Evolutionary conservation across 2,329 filamentous ascomycete genomes (phyloP), one percentile per base, ranked within the genome.

Genomic region (Talaromyces amestolkiae): DNA sequence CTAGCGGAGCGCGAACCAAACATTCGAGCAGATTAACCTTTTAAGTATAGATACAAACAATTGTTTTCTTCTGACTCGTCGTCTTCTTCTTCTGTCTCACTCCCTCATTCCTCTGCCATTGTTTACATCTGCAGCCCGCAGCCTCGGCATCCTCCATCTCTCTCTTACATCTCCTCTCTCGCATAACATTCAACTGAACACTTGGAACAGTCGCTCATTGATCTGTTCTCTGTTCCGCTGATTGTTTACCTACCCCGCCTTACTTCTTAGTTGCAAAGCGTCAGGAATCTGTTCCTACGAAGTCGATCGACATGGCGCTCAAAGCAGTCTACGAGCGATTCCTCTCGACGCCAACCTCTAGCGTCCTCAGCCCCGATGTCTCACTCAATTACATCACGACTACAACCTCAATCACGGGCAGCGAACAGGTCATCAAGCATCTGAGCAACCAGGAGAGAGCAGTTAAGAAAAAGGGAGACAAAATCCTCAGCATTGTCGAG

Each of bases 361-460:
- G 86, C 64, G 80, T 86, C 65, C 82, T 94, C 72, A 84, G 88
- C 41, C 80, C 85, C 63, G 84, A 89, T 77, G 89, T 89, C 66
- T 86, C 89, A 53, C 81, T 93, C 71, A 88, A 94, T 83, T 99
- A 98, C 82, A 89, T 98, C 77, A 92, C 93, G 64, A 97, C 94
- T 8, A 89, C 93, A 13, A 92, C 89, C 39, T 87, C 87, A 69
- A 83, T 96, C 75, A 83, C 85, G 68, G 88, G 91, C 70, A 79
- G 90, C 56, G 84, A 88, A 61, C 87, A 91, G 56, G 92, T 99
- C 77, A 82, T 94, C 79, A 93, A 92, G 81, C 93, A 98, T 79
- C 80, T 97, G 68, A 84, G 82, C 72, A 84, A 85, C 43, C 86
- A 93, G 76, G 84, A 86, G 72, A 89, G 88, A 76, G 86, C 91